A percentile compares a stretch with the other conserved stretches of the same genome.
These are phyloP conservation scores for Pseudonitzschia multiseries DNA, from an alignment of 108 stramenopile species.

Conservation along the genomic window DNA sequence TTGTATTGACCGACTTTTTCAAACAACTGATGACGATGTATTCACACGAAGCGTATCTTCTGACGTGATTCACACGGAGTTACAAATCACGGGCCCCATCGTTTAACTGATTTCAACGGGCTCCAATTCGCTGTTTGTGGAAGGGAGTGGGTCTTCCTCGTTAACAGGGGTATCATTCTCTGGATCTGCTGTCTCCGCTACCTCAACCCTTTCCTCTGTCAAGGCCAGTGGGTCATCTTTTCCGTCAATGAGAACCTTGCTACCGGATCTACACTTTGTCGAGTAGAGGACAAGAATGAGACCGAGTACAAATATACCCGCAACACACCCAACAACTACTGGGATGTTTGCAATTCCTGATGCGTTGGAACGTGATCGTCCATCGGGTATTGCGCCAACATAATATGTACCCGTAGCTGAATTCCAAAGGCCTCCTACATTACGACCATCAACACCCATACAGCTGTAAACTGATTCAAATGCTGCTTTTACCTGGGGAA, in stretches of 20 bases:
- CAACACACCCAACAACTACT: slow-evolving; percentile 16
- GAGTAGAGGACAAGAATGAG: slow-evolving; percentile 15
- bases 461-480: slow-evolving; percentile 65
- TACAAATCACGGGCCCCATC: too few relatives aligned
- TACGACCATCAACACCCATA: slow-evolving; percentile 57
- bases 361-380: not conserved
- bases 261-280: not conserved
- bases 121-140: slow-evolving; percentile 2
- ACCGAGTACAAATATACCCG: slow-evolving; percentile 26
- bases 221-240: not conserved
- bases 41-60: too few relatives aligned
- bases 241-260: not conserved
- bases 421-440: slow-evolving; percentile 70
- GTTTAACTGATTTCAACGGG: slow-evolving; percentile 11
- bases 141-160: slow-evolving; percentile 1
- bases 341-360: slow-evolving; percentile 12
- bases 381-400: slow-evolving; percentile 31
- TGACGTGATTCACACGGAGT: too few relatives aligned
- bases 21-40: too few relatives aligned
- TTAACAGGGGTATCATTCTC: not conserved
- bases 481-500: slow-evolving; percentile 54
- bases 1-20: too few relatives aligned
- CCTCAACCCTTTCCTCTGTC: not conserved
- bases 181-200: not conserved
- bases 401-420: slow-evolving; percentile 23